Conservation (phyloP, 495 filamentous ascomycete species). For the Neurospora sp. region DNA sequence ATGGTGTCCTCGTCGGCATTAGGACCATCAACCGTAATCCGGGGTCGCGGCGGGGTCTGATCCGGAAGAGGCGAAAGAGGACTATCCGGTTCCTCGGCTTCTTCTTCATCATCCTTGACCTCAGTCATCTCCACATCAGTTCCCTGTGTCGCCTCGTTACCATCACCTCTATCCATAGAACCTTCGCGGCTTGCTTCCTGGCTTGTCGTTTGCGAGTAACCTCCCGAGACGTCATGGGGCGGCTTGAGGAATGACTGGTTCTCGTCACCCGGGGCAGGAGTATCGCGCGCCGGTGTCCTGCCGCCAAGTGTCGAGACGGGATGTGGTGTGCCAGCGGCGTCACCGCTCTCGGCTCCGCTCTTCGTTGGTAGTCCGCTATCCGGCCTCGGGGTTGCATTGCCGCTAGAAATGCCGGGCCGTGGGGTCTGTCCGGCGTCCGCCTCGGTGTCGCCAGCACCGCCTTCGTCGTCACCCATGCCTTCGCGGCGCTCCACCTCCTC, state of each 20-base stretch:
- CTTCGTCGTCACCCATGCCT: slow-evolving; percentile 75
- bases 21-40: slow-evolving; percentile 43
- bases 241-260: slow-evolving; percentile 25
- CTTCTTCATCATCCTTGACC: slow-evolving; percentile 52
- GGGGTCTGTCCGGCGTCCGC: slow-evolving; percentile 28
- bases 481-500: slow-evolving; percentile 68
- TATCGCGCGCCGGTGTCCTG: slow-evolving; percentile 59
- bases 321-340: slow-evolving; percentile 36
- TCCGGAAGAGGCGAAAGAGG: slow-evolving; percentile 26
- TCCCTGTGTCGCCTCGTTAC: slow-evolving; percentile 38
- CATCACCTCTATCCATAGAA: slow-evolving; percentile 6
- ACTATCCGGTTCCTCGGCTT: slow-evolving; percentile 43
- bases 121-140: slow-evolving; percentile 17
- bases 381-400: slow-evolving; percentile 28
- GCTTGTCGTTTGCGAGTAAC: slow-evolving; percentile 34
- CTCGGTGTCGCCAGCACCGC: slow-evolving; percentile 44
- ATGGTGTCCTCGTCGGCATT: slow-evolving; percentile 46
- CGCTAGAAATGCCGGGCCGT: slow-evolving; percentile 27
- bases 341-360: slow-evolving; percentile 28
- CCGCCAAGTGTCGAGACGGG: slow-evolving; percentile 38
- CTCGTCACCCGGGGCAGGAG: slow-evolving; percentile 20
- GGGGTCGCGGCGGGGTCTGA: slow-evolving; percentile 22
- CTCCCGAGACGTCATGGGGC: slow-evolving; percentile 35
- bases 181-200: slow-evolving; percentile 25
- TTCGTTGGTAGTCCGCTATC: slow-evolving; percentile 30